A percentile compares a stretch with the other conserved stretches of the same genome.
Evolutionary conservation across 495 filamentous ascomycete species (phyloP).

Genomic region (Daldinia loculata): DNA sequence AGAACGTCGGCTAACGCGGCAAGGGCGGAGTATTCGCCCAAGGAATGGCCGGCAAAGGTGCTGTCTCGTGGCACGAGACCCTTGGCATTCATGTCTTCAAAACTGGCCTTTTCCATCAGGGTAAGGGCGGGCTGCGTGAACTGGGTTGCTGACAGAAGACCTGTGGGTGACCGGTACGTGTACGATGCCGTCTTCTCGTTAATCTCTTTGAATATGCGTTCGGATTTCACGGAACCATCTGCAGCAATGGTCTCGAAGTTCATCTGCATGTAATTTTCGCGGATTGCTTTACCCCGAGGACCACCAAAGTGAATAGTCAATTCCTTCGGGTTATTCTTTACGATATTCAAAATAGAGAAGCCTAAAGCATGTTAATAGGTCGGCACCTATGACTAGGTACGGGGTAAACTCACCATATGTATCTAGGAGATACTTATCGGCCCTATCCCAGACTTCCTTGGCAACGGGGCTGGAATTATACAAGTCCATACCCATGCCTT

Average conservation of each 20-base stretch:
- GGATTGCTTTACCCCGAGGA: constrained; percentile 94
- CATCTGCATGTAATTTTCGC: constrained; percentile 99
- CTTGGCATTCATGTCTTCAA: constrained; percentile 98
- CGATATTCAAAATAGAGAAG: constrained; percentile 97
- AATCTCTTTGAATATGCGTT: constrained; percentile 99
- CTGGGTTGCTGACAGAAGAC: constrained; percentile 95
- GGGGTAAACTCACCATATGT: constrained; percentile 81
- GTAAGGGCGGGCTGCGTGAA: constrained; percentile 98
- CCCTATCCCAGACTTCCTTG: constrained; percentile 97
- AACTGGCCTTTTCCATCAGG: constrained; percentile 99
- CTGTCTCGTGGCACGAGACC: constrained; percentile 95
- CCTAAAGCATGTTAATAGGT: constrained; percentile 63
- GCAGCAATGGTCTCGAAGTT: constrained; percentile 95
- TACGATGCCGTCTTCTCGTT: constrained; percentile 90
- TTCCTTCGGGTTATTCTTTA: constrained; percentile 99
- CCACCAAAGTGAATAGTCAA: constrained; percentile 98
- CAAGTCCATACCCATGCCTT: constrained; percentile 99
- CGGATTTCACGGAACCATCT: constrained; percentile 92
- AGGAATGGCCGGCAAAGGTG: constrained; percentile 96
- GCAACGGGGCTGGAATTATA: constrained; percentile 92
- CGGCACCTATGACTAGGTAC: not conserved
- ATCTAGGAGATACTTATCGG: constrained; percentile 97
- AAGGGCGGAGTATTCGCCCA: constrained; percentile 97
- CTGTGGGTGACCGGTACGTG: constrained; percentile 94
- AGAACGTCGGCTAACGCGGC: constrained; percentile 98